Conservation (phyloP, 441 rosid genomes). For the Metrosideros polymorpha region DNA sequence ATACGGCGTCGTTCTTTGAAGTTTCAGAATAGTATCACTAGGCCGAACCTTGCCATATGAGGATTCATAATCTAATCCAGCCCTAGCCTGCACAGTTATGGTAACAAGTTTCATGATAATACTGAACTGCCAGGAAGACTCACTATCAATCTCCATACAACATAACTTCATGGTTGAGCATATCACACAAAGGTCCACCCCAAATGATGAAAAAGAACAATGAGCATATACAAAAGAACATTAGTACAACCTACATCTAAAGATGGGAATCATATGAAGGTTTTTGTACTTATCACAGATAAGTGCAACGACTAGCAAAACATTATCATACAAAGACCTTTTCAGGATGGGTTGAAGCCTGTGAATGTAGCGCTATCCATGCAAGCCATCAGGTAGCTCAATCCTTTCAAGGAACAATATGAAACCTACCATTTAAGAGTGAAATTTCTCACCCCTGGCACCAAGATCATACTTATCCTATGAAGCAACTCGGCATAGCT, state of each 20-base stretch:
- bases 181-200: background rate
- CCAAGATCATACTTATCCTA: background rate
- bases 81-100: constrained; percentile 55
- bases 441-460: background rate
- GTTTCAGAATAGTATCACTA: constrained; percentile 79
- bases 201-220: background rate
- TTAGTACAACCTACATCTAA: background rate
- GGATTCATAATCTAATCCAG: constrained; percentile 93
- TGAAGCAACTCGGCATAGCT: background rate
- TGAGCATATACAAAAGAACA: background rate
- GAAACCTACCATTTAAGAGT: background rate
- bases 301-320: background rate
- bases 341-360: background rate
- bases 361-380: background rate
- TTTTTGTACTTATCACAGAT: background rate
- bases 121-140: background rate
- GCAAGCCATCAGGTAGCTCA: background rate
- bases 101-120: background rate
- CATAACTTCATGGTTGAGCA: background rate
- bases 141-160: background rate
- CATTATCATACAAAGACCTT: background rate
- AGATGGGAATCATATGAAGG: background rate
- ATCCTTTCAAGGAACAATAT: background rate
- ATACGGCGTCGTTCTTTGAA: constrained; percentile 87
- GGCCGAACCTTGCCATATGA: constrained; percentile 74